Evolutionary conservation across 352 stramenopile genomes (phyloP), one percentile per base, ranked within the genome.

Genomic region (Pythium inflatum): DNA sequence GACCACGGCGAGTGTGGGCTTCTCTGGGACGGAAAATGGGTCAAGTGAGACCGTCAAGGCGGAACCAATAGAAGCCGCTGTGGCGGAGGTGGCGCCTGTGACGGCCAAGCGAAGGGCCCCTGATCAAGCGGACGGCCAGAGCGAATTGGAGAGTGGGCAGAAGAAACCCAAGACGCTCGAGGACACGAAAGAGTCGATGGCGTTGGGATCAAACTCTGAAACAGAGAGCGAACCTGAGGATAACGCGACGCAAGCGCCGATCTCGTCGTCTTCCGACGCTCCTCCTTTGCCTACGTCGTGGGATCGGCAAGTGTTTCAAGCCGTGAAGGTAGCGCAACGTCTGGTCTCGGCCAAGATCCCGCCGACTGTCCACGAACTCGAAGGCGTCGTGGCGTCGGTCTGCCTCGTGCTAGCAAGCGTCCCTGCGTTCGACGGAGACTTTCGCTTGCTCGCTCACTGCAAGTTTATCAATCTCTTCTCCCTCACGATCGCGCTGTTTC

Each of bases 181-280:
- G 46, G 46, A n/a, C 12, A 20, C 36, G 2, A 20, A n/a, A n/a
- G n/a, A 12, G 36, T 20, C 36, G 36, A 18, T 36, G 8, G 58
- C 43, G 3, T 57, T 30, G n/a, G 22, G 2, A 2, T 30, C 53
- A 7, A 24, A n/a, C 0, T 68, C 61, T 4, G 61, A 68, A 7
- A 68, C 61, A 5, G 61, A 68, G 50, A 68, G 61, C 27, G 61
- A 68, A 45, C 13, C 18, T 1, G 61, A 68, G 16, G 27, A 51
- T 22, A n/a, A 50, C 3, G 41, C 41, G 13, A 49, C 28, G 30
- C n/a, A 9, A 3, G 11, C 36, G 30, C 7, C 18, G 24, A 62
- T 31, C 5, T 49, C 41, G 9, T 11, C 14, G 20, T 18, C 36
- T 20, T 12, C 36, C 12, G 36, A 3, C 12, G 12, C 36, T 12